A percentile compares a stretch with the other conserved stretches of the same genome.
Conservation (phyloP, 495 filamentous ascomycete genomes). For the Tetracladium setigerum region DNA sequence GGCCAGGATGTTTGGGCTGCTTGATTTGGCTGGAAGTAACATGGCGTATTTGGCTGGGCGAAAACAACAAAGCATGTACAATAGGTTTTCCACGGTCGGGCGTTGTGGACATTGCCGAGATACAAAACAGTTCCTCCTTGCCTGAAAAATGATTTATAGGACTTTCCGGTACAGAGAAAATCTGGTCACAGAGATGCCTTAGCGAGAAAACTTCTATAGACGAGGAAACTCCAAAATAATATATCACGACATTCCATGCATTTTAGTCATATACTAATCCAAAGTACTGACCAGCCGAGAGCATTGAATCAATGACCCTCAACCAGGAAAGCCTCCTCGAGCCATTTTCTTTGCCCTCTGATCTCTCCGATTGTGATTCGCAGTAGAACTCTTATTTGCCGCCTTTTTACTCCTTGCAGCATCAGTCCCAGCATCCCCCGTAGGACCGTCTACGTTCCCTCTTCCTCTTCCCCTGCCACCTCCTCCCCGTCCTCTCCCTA, state of each 20-base stretch:
- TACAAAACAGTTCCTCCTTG: neutral
- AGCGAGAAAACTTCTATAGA: too few relatives aligned
- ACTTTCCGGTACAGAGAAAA: too few relatives aligned
- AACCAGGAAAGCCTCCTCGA: slow-evolving; percentile 32
- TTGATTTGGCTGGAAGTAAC: slow-evolving; percentile 30
- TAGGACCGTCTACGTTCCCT: slow-evolving; percentile 49
- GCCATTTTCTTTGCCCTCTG: slow-evolving; percentile 74
- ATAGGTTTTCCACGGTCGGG: neutral
- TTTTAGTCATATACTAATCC: too few relatives aligned
- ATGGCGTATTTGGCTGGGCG: slow-evolving; percentile 18
- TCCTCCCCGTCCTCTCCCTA: slow-evolving; percentile 40
- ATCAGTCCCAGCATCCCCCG: slow-evolving; percentile 52
- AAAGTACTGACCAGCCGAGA: neutral
- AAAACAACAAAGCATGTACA: neutral
- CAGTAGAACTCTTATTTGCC: slow-evolving; percentile 52
- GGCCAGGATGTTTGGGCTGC: slow-evolving; percentile 89
- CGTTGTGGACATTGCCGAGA: neutral
- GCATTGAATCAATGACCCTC: neutral
- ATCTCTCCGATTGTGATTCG: slow-evolving; percentile 61
- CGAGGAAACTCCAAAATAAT: too few relatives aligned
- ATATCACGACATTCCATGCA: too few relatives aligned
- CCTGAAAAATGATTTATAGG: too few relatives aligned
- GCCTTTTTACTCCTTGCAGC: slow-evolving; percentile 56
- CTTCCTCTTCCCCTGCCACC: slow-evolving; percentile 45
- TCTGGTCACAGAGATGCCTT: too few relatives aligned